Percentiles rank a stretch among this genome's conserved stretches.
Conservation (phyloP, 169 alveolate genomes). For the Eimeria falciformis region DNA sequence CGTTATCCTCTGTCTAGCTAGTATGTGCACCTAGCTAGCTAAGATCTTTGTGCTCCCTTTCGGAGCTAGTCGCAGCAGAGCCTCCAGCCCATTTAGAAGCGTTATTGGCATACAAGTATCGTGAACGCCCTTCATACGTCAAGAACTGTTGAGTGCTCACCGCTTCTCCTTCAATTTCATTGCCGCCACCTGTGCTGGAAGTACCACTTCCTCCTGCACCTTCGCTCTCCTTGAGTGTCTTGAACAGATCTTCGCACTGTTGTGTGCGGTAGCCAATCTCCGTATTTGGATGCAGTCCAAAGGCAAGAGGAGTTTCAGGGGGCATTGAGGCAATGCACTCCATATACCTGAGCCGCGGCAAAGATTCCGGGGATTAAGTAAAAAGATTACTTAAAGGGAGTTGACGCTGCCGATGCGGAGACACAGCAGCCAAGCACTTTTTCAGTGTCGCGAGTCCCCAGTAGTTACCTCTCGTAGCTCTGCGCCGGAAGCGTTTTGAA, state of each 20-base stretch:
- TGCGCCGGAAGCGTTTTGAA: conserved; percentile 89
- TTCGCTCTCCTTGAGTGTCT: conserved; percentile 51
- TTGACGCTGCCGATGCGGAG: no score
- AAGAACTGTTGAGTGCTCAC: neutral
- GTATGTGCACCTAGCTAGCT: no score
- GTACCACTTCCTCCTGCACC: neutral
- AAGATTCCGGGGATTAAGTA: neutral
- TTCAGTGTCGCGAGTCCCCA: neutral
- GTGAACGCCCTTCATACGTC: neutral
- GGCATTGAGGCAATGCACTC: conserved; percentile 89
- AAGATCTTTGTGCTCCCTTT: no score
- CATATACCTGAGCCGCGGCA: conserved; percentile 80
- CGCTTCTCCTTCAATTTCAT: conserved; percentile 8
- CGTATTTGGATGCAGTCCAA: conserved; percentile 97
- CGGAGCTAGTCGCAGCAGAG: no score
- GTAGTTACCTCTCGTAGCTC: conserved; percentile 83
- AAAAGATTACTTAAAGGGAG: no score
- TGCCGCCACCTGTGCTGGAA: conserved; percentile 9
- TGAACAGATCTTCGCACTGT: conserved; percentile 69
- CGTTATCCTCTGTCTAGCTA: no score
- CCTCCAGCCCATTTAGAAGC: no score
- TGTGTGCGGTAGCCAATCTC: conserved; percentile 89
- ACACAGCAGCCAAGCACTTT: no score
- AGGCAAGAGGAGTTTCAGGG: conserved; percentile 93
- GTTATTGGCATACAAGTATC: no score